These are phyloP conservation scores for Babesia ovis DNA, from an alignment of 169 alveolate genomes.

Conservation along the genomic window DNA sequence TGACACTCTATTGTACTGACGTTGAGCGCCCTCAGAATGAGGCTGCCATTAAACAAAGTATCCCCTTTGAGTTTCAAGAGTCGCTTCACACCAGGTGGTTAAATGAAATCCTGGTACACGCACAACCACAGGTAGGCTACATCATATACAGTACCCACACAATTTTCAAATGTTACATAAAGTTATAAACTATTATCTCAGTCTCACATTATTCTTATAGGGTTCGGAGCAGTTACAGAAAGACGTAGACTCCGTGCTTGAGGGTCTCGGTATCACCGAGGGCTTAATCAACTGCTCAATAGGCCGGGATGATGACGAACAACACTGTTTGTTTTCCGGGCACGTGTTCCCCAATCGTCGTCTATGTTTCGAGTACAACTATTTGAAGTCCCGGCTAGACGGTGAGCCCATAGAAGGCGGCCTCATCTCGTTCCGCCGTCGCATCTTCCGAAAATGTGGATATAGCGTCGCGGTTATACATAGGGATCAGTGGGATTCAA, in stretches of 20 bases:
- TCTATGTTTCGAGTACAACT: slow-evolving; percentile 82
- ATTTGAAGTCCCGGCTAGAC: slow-evolving; percentile 72
- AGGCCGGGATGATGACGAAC: slow-evolving; percentile 84
- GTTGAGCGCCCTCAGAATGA: slow-evolving; percentile 82
- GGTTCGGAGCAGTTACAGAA: slow-evolving; percentile 83
- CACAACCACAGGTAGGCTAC: slow-evolving; percentile 72
- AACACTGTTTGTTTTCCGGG: slow-evolving; percentile 82
- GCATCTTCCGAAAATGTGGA: slow-evolving; percentile 80
- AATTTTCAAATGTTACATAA: neutral
- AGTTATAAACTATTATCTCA: neutral
- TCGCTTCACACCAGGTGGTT: slow-evolving; percentile 82
- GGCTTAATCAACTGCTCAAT: slow-evolving; percentile 82
- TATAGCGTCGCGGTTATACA: slow-evolving; percentile 79
- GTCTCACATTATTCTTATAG: slow-evolving; percentile 11
- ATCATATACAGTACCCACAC: neutral
- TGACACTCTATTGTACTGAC: slow-evolving; percentile 81
- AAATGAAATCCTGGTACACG: slow-evolving; percentile 77
- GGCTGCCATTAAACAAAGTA: slow-evolving; percentile 70
- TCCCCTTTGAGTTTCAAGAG: slow-evolving; percentile 79
- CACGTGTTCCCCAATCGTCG: slow-evolving; percentile 79
- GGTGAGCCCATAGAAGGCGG: slow-evolving; percentile 80
- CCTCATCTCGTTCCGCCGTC: slow-evolving; percentile 70
- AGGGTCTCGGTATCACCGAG: slow-evolving; percentile 70
- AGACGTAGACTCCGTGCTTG: slow-evolving; percentile 81
- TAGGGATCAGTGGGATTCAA: slow-evolving; percentile 76